Evolutionary conservation across 1,139 yeast species (phyloP).

Genomic region (Geotrichum reessii): DNA sequence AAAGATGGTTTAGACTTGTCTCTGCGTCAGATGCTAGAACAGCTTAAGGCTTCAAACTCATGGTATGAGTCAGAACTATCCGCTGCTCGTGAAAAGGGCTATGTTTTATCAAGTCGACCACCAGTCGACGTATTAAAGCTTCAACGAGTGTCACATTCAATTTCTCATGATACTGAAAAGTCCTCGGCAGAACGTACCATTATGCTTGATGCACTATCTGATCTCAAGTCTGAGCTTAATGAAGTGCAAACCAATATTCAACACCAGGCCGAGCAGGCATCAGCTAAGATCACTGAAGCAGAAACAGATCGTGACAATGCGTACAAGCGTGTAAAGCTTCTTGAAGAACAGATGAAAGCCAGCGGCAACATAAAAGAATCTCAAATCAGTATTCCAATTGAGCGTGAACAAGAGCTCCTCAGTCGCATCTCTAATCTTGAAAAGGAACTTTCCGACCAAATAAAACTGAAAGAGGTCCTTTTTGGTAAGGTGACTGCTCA

Average conservation of each 20-base stretch:
- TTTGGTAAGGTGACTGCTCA: neutral
- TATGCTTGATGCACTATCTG: constrained; percentile 31
- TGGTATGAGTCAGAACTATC: constrained; percentile 35
- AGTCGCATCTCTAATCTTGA: neutral
- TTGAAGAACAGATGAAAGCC: constrained; percentile 7
- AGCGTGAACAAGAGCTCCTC: neutral
- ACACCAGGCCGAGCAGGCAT: constrained; percentile 35
- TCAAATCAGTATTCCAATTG: neutral
- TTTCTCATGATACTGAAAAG: constrained; percentile 28
- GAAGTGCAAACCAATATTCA: constrained; percentile 31
- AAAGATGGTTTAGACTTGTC: neutral
- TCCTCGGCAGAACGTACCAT: constrained; percentile 31
- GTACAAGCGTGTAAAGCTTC: constrained; percentile 6
- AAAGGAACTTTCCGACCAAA: neutral
- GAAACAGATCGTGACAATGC: constrained; percentile 28
- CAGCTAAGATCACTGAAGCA: constrained; percentile 28
- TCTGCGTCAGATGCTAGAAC: constrained; percentile 21
- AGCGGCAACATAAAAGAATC: neutral
- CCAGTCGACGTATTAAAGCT: constrained; percentile 31
- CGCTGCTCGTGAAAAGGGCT: constrained; percentile 30
- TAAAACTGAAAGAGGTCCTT: neutral
- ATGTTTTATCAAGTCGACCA: constrained; percentile 28
- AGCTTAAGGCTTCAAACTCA: constrained; percentile 33
- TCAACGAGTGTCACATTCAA: constrained; percentile 30
- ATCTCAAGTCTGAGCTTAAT: constrained; percentile 33